phyloP scores from a whole-genome alignment of 139 green algal species.

The Zygnema circumcarinatum region DNA sequence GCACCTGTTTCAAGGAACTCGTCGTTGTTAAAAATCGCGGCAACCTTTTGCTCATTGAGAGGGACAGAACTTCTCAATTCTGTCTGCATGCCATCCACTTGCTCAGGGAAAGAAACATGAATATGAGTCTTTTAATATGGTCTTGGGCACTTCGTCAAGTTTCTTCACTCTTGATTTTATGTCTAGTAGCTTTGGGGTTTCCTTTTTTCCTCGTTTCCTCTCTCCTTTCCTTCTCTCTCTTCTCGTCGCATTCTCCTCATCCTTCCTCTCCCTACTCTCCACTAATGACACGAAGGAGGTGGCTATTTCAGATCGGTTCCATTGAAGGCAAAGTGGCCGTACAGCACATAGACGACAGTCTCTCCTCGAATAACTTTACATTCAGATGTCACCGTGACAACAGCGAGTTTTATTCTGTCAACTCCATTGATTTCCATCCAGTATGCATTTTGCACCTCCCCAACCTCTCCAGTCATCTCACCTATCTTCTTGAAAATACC shows the following conservation, averaged over 20 bases:
- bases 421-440: conserved; percentile 93
- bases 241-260: neutral
- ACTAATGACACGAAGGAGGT: too few relatives aligned
- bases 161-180: too few relatives aligned
- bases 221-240: neutral
- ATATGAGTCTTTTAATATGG: too few relatives aligned
- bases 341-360: conserved; percentile 89
- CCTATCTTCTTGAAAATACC: too few relatives aligned
- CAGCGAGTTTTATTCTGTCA: conserved; percentile 94
- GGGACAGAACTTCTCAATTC: too few relatives aligned
- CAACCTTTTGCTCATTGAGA: too few relatives aligned
- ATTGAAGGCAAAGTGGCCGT: conserved; percentile 95
- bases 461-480: neutral
- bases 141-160: too few relatives aligned
- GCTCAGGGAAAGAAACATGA: too few relatives aligned
- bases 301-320: conserved; percentile 69
- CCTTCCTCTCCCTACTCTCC: neutral
- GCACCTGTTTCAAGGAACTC: too few relatives aligned
- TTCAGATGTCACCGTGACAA: conserved; percentile 90
- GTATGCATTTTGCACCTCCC: conserved; percentile 54
- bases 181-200: neutral
- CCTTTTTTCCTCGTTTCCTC: neutral
- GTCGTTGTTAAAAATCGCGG: too few relatives aligned
- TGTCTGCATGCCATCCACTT: too few relatives aligned
- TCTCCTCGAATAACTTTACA: conserved; percentile 87